Percentiles rank a stretch among this genome's conserved stretches.
Evolutionary conservation across 805 yeast genomes (phyloP).

Genomic region (Millerozyma acaciae): DNA sequence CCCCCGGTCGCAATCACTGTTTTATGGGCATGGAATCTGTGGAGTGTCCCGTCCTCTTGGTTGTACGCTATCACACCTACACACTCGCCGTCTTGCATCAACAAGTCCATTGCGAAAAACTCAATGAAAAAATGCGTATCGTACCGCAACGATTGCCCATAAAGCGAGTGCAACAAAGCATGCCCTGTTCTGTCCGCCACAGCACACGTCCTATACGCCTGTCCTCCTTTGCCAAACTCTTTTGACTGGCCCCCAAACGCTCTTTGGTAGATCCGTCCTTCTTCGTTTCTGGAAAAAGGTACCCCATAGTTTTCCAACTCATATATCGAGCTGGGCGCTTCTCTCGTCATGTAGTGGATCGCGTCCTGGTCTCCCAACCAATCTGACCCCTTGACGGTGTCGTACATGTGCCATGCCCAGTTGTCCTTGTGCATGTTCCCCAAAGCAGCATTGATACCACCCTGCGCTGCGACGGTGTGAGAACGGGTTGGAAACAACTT

Average conservation of each 20-base stretch:
- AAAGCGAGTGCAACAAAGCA: slow-evolving; percentile 89
- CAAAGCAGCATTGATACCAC: slow-evolving; percentile 98
- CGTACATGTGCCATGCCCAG: slow-evolving; percentile 99
- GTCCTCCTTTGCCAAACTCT: slow-evolving; percentile 97
- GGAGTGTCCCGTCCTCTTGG: slow-evolving; percentile 98
- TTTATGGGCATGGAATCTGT: slow-evolving; percentile 95
- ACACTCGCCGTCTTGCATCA: slow-evolving; percentile 93
- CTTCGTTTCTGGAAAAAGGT: slow-evolving; percentile 95
- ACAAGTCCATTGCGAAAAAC: slow-evolving; percentile 89
- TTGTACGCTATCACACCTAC: slow-evolving; percentile 97
- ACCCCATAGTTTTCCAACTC: slow-evolving; percentile 98
- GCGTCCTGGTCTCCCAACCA: slow-evolving; percentile 99
- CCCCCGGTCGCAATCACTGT: slow-evolving; percentile 99
- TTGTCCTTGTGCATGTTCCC: slow-evolving; percentile 98
- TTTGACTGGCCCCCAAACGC: slow-evolving; percentile 98
- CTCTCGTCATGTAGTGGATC: slow-evolving; percentile 97
- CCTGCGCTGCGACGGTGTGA: slow-evolving; percentile 98
- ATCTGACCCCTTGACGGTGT: slow-evolving; percentile 97
- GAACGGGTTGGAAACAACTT: slow-evolving; percentile 97
- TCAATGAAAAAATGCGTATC: slow-evolving; percentile 98
- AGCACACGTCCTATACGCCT: slow-evolving; percentile 98
- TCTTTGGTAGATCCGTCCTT: slow-evolving; percentile 96
- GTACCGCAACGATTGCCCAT: slow-evolving; percentile 94
- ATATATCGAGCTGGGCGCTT: slow-evolving; percentile 92
- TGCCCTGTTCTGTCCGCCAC: slow-evolving; percentile 99